Evolutionary conservation across 805 yeast genomes (phyloP), one percentile per base, ranked within the genome.

Genomic region (Metschnikowia dekortorum): DNA sequence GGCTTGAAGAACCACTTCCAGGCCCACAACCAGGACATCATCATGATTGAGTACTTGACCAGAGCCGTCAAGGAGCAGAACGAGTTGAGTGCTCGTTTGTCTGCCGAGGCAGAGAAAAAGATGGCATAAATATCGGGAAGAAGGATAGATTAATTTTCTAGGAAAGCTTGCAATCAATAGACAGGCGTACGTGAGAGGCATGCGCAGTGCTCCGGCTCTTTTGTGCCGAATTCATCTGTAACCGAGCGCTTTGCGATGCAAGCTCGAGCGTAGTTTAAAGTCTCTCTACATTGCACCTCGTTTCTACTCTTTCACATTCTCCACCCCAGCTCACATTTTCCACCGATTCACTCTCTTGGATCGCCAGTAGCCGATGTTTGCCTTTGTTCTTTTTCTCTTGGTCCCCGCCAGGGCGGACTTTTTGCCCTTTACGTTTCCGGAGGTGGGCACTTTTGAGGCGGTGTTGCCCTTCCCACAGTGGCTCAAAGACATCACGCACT

Each of bases 61-160:
- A 82, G 85, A 58, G 87, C 94, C 49, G 83, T 89, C 60, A 87
- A 86, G 72, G 86, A 89, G 55, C 96, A 89, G 72, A 78, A 88
- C 56, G 91, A 86, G 65, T 75, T 86, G 62, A 82, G 89, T 61
- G 83, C 89, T 44, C 82, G 87, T 66, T 77, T 88, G 61, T 83
- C 89, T 44, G 81, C 85, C 34, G 61, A 57, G 55, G 61, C 60
- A 22, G 61, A 58, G 55, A 55, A 54, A 56, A 55, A 54, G 56
- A 47, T 51, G 33, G 54, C 55, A 49, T 54, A 49, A 41, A 13
- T 32, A n/a, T 14, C 39, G 44, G 45, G 14, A 22, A 33, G 43
- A 39, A 39, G 43, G 43, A 39, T 33, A 42, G 45, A 42, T 33
- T 42, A 40, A 40, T 40, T n/a, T 30, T 39, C 43, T 39, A 39